Percentiles rank a stretch among this genome's conserved stretches.
phyloP scores from a whole-genome alignment of 2,329 filamentous ascomycete species.

The Rhinocladiella mackenziei region DNA sequence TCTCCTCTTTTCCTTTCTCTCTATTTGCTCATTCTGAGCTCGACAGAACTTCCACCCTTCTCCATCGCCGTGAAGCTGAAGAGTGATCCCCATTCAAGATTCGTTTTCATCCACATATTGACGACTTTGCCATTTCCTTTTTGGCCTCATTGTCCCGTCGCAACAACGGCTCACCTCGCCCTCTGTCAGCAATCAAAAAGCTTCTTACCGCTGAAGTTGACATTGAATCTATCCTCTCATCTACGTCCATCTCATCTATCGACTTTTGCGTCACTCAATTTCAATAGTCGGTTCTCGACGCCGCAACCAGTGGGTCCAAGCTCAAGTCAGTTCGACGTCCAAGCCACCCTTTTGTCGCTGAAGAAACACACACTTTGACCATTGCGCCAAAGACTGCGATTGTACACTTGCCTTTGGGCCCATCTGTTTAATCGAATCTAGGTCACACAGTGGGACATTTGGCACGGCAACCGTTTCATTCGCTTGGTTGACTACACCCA shows the following conservation, averaged over 20 bases:
- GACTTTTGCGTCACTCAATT: too few relatives aligned
- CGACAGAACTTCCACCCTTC: too few relatives aligned
- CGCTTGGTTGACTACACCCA: not conserved
- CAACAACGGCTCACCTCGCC: too few relatives aligned
- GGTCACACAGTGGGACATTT: not conserved
- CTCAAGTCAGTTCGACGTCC: not conserved
- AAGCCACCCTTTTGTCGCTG: conserved; percentile 14
- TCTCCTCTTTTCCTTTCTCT: not conserved
- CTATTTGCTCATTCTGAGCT: not conserved
- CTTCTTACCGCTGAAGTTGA: too few relatives aligned
- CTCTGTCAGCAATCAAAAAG: too few relatives aligned
- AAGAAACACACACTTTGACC: conserved; percentile 12
- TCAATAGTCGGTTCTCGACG: not conserved
- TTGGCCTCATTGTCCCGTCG: too few relatives aligned
- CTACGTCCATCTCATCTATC: conserved; percentile 1
- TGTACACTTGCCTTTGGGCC: not conserved
- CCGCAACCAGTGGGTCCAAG: conserved; percentile 9
- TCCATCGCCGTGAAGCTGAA: too few relatives aligned
- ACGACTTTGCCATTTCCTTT: too few relatives aligned
- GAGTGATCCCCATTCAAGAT: too few relatives aligned
- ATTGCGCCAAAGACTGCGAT: not conserved
- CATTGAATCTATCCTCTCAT: conserved; percentile 4
- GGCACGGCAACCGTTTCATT: conserved; percentile 5
- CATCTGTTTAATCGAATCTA: not conserved
- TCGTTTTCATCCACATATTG: too few relatives aligned